These are phyloP conservation scores for Alternaria conjuncta DNA, from an alignment of 2,329 filamentous ascomycete genomes.

Conservation along the genomic window DNA sequence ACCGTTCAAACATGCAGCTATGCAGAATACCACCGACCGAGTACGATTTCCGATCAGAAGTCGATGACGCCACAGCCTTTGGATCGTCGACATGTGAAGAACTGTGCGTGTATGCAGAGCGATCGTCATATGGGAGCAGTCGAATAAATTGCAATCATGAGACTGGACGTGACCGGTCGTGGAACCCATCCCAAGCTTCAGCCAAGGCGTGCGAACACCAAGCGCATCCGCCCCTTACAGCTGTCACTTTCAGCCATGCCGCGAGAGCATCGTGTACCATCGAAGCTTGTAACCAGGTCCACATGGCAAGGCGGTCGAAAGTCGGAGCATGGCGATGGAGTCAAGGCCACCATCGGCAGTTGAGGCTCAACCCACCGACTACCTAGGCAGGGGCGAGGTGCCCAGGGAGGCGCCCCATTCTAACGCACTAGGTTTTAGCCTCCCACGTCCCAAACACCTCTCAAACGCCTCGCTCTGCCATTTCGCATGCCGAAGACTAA, in stretches of 20 bases:
- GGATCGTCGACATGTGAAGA: neutral
- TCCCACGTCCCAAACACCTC: slow-evolving; percentile 30
- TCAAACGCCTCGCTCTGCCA: slow-evolving; percentile 35
- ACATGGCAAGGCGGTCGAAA: slow-evolving; percentile 6
- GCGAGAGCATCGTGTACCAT: slow-evolving; percentile 7
- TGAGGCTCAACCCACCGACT: slow-evolving; percentile 7
- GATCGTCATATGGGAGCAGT: neutral
- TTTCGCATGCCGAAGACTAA: slow-evolving; percentile 27
- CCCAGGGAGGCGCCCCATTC: slow-evolving; percentile 23
- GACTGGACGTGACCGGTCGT: neutral
- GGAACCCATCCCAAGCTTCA: neutral
- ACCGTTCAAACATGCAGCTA: slow-evolving; percentile 6
- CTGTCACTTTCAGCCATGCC: slow-evolving; percentile 24
- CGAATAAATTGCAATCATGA: neutral
- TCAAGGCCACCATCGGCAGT: slow-evolving; percentile 5
- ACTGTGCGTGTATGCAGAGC: neutral
- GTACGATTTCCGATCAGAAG: neutral
- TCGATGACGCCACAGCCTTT: slow-evolving; percentile 4
- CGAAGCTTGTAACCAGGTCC: slow-evolving; percentile 7
- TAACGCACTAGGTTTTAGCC: slow-evolving; percentile 32
- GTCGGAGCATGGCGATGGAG: slow-evolving; percentile 2
- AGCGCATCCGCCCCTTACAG: slow-evolving; percentile 14
- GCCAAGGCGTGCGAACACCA: slow-evolving; percentile 8
- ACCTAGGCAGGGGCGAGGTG: neutral
- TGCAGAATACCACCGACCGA: slow-evolving; percentile 1